phyloP scores from a whole-genome alignment of 2,329 filamentous ascomycete species.

The Gnomoniopsis sp. region DNA sequence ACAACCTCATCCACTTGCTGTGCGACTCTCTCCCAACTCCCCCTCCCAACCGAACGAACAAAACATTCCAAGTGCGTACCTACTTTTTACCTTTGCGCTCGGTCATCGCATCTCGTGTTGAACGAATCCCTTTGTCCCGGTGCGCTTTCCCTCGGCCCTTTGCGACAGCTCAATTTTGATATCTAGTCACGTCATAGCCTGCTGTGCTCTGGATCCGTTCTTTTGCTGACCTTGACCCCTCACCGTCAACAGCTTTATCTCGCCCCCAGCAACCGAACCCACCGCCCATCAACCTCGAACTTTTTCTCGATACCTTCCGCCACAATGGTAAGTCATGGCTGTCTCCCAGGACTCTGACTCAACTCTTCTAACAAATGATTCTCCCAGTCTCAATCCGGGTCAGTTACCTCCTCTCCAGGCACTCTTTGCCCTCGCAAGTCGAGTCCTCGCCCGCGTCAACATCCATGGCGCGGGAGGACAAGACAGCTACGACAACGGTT shows the following conservation, averaged over 20 bases:
- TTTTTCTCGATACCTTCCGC: conserved; percentile 3
- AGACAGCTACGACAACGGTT: background rate
- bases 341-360: background rate
- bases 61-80: conserved; percentile 9
- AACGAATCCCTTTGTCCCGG: conserved; percentile 8
- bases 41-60: conserved; percentile 2
- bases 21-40: conserved; percentile 9
- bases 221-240: conserved; percentile 17
- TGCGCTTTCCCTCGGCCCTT: background rate
- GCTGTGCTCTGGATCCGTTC: background rate
- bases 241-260: conserved; percentile 17
- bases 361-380: background rate
- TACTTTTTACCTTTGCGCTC: conserved; percentile 1
- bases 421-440: conserved; percentile 5
- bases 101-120: conserved; percentile 7
- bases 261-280: conserved; percentile 5
- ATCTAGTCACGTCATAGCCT: conserved; percentile 14
- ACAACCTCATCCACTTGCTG: conserved; percentile 10
- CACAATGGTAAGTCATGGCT: conserved; percentile 15
- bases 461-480: background rate
- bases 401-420: conserved; percentile 35
- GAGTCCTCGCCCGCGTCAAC: background rate
- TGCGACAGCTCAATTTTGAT: background rate
- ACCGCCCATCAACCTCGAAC: conserved; percentile 5
- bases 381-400: conserved; percentile 66